Evolutionary conservation across 2,329 filamentous ascomycete species (phyloP), one percentile per base, ranked within the genome.

Genomic region (Davidsoniella australis): DNA sequence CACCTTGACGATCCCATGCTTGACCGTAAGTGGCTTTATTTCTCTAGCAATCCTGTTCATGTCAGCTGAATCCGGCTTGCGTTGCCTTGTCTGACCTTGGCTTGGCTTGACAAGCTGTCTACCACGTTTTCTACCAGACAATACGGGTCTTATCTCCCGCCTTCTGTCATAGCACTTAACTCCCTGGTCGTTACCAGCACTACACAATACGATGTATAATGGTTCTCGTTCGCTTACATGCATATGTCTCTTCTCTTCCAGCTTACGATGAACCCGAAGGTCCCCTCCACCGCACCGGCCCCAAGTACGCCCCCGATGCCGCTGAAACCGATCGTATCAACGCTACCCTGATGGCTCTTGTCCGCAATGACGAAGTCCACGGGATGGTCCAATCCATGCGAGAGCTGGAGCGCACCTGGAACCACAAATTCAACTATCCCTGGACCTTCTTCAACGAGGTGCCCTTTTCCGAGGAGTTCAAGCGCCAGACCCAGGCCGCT

Each of bases 361-460:
- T 98, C 50, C 81, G 91, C 54, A 98, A 98, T 60, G 79, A 85
- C 61, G 91, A 98, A 68, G 68, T 95, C 24, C 67, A 78, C 18
- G 84, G 82, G 43, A 83, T 98, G 70, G 69, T 96, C 23, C 76
- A 81, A 61, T 86, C 87, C 23, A 98, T 98, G 85, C 66, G 67
- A 49, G 89, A 98, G 60, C 72, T 98, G 53, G 91, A 98, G 67
- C 71, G 82, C 56, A 96, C 89, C 1, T 98, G 88, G 87, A 98
- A 98, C 61, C 72, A 78, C 71, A 98, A 98, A 62, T 98, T 96
- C 76, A 98, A 98, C 69, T 98, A 98, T 62, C 91, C 91, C 0
- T 98, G 91, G 86, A 95, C 87, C 7, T 98, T 98, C 64, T 93
- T 98, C 73, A 98, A 98, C 66, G 89, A 98, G 60, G 80, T 85